phyloP scores from a whole-genome alignment of 1,139 yeast genomes.

The Blastobotrys niveus region DNA sequence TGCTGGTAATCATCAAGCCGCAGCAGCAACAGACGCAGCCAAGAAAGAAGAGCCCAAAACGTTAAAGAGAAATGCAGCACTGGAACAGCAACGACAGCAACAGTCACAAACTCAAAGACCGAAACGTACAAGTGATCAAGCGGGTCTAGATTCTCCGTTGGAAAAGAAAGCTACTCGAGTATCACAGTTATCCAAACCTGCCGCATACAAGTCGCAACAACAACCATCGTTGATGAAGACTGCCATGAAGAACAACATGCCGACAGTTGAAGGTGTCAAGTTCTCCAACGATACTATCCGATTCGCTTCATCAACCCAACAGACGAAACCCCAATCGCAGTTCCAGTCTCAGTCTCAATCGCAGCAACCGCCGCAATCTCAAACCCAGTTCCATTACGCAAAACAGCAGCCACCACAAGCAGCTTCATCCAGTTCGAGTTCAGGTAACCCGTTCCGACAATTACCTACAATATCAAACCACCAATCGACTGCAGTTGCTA shows the following conservation, averaged over 20 bases:
- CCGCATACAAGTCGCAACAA: too few relatives aligned
- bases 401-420: constrained; percentile 11
- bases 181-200: constrained; percentile 15
- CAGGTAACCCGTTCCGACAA: constrained; percentile 17
- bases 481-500: constrained; percentile 4
- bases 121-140: constrained; percentile 19
- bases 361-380: constrained; percentile 10
- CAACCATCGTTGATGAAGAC: constrained; percentile 31
- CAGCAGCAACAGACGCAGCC: not conserved
- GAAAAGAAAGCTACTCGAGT: constrained; percentile 14
- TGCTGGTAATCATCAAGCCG: constrained; percentile 2
- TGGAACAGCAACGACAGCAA: not conserved
- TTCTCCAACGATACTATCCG: constrained; percentile 33
- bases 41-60: constrained; percentile 1
- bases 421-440: not conserved
- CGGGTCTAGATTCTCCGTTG: constrained; percentile 13
- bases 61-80: not conserved
- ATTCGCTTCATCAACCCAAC: constrained; percentile 23
- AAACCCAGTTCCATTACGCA: too few relatives aligned
- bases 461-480: constrained; percentile 19
- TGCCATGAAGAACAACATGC: constrained; percentile 29
- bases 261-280: constrained; percentile 35
- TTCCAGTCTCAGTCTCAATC: constrained; percentile 12
- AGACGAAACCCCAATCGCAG: not conserved
- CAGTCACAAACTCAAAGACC: not conserved